Base-by-base conservation (phyloP, 768 basidiomycete species). In the Mycena galericulata region DNA sequence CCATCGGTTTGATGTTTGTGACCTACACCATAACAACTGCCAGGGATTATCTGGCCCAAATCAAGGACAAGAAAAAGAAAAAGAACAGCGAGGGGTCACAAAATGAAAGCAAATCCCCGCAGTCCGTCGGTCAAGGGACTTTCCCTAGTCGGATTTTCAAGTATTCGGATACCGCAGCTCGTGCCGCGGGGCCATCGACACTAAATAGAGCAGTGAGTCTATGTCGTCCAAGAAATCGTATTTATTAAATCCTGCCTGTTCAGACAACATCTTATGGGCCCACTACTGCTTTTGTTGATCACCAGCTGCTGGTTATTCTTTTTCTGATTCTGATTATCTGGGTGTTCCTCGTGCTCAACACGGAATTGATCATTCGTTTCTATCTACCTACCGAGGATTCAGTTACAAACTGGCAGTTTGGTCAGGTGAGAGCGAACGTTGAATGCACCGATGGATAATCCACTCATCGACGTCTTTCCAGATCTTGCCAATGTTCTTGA, bases 401-500 rank as follows among this genome's bases (percentile, higher is more conserved):
- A 2, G 43, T 2, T 8, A 0, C 6, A 9, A 64, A 20, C 34
- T 64, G 62, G 54, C 54, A 64, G 54, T 64, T 64, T 29, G 62
- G 62, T 29, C 62, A 64, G 62, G 62, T 64, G 18, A 40, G 60
- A n/a, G 22, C 3, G 38, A 24, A 5, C 8, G 20, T 11, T 2
- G n/a, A n/a, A 45, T 20, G 3, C 4, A 32, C 54, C 14, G 18
- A 22, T 22, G 3, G n/a, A 15, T 24, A 34, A 38, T 9, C 10
- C 9, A 38, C 38, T 53, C 5, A 1, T 30, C 14, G 55, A 3
- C 11, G 2, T 24, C 34, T 8, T 41, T 3, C 2, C 10, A 64
- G 54, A 64, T 56, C 20, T 32, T 64, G 30, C 62, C 62, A 29
- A n/a, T 56, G 53, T 64, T 64, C 54, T 56, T 64, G 62, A 26